A percentile compares a stretch with the other conserved stretches of the same genome.
phyloP scores from a whole-genome alignment of 2,329 filamentous ascomycete species.

The Myriangium duriaei region DNA sequence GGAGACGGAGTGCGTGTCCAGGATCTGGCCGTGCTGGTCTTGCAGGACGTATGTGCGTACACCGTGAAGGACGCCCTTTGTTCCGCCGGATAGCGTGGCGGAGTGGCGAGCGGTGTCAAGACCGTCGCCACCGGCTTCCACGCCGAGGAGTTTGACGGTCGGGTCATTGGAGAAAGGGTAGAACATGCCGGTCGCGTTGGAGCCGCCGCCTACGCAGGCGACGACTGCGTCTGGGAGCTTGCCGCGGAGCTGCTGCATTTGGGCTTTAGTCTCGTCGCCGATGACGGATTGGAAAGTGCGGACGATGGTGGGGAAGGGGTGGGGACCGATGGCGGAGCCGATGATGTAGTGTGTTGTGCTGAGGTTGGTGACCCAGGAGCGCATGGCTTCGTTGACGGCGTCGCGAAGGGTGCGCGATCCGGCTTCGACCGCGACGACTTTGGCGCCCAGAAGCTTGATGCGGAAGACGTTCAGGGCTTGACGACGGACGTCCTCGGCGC shows the following conservation, averaged over 20 bases:
- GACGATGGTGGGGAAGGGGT: constrained; percentile 95
- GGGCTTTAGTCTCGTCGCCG: constrained; percentile 82
- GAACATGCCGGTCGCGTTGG: constrained; percentile 96
- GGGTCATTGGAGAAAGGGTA: constrained; percentile 83
- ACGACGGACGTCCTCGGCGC: constrained; percentile 88
- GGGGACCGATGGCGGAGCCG: constrained; percentile 90
- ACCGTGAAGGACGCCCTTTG: constrained; percentile 87
- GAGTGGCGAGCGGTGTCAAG: constrained; percentile 75
- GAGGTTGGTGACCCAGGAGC: constrained; percentile 85
- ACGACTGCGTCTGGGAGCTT: constrained; percentile 93
- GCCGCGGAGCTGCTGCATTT: constrained; percentile 72
- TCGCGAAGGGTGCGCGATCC: constrained; percentile 55
- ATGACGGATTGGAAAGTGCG: constrained; percentile 97
- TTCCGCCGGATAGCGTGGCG: constrained; percentile 74
- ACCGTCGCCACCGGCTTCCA: constrained; percentile 91
- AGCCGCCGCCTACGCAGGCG: constrained; percentile 89
- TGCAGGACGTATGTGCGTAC: constrained; percentile 94
- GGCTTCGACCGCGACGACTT: constrained; percentile 84
- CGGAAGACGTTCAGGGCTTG: constrained; percentile 97
- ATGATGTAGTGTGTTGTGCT: constrained; percentile 97
- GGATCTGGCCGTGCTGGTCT: constrained; percentile 83
- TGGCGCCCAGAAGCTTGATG: constrained; percentile 89
- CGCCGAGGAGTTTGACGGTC: constrained; percentile 76
- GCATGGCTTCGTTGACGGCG: constrained; percentile 86
- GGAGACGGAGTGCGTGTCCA: constrained; percentile 90